Base-by-base conservation (phyloP, 2,329 filamentous ascomycete genomes). In the Aspergillus sp. region DNA sequence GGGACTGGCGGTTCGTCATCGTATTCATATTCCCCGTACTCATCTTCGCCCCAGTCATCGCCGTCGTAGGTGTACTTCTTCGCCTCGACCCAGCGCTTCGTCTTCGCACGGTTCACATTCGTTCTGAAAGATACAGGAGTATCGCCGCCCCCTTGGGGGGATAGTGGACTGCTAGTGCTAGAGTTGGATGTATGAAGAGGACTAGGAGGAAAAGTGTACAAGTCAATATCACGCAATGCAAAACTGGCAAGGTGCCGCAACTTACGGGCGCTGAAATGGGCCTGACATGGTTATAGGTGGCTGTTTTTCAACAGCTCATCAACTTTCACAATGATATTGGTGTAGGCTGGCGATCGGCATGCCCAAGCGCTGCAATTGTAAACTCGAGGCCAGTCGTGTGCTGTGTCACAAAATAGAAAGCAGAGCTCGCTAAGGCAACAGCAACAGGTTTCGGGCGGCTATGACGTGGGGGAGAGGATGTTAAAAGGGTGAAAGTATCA, bases 11-110 rank as follows among this genome's bases (percentile, higher is more conserved):
- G 79, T 39, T 87, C 83, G n/a, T 85, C 83, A 56, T 82, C 80
- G 33, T 87, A 84, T n/a, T 86, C 83, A 57, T 85, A 83, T 8
- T 87, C 84, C 37, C 88, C 86, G 56, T 82, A 82, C 49, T 83
- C 82, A 44, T 77, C 77, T 35, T 85, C 89, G 37, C 91, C 93
- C 93, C 93, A 97, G 70, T 96, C 93, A 68, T 96, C 92, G 62
- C 93, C 93, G 68, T 93, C 93, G 70, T 98, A 98, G 70, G 86
- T 90, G 66, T 90, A 87, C 58, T 86, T 82, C 74, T 93, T 93
- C 37, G 93, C 93, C 68, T 96, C 89, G 39, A 93, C 89, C 93
- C 93, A 98, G 84, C 96, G 96, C 76, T 88, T 90, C 55, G 93
- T 97, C 78, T 96, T 96, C 56, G 87, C 84, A 61, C 93, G 87